A percentile compares a stretch with the other conserved stretches of the same genome.
phyloP scores from a whole-genome alignment of 805 yeast species.

The Clavispora vitiphila region DNA sequence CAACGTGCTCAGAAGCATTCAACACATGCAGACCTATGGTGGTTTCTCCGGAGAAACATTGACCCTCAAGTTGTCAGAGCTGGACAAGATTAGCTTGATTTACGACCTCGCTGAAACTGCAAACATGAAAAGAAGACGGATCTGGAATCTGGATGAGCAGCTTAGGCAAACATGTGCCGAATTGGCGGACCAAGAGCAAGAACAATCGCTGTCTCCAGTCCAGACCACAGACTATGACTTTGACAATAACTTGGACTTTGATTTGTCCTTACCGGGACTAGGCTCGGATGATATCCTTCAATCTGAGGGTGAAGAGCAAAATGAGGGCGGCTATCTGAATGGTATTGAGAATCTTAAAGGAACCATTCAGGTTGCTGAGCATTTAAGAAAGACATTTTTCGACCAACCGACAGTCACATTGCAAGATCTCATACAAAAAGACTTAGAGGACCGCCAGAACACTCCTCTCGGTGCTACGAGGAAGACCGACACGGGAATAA shows the following conservation, averaged over 20 bases:
- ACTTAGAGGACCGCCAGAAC: conserved; percentile 14
- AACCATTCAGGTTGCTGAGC: conserved; percentile 50
- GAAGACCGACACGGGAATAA: conserved; percentile 10
- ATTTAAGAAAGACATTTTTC: conserved; percentile 33
- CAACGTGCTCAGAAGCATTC: conserved; percentile 28
- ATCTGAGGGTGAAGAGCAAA: conserved; percentile 17
- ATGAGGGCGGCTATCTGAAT: conserved; percentile 16
- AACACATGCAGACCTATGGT: conserved; percentile 19
- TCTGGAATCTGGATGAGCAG: conserved; percentile 27
- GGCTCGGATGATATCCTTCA: conserved; percentile 22
- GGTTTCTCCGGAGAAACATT: conserved; percentile 16
- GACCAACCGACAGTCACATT: conserved; percentile 22
- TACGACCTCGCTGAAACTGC: conserved; percentile 29
- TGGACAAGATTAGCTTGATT: conserved; percentile 31
- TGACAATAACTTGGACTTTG: conserved; percentile 21
- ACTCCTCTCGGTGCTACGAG: conserved; percentile 20
- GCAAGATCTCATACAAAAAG: conserved; percentile 37
- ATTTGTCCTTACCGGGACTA: conserved; percentile 22
- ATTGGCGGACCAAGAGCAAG: conserved; percentile 20
- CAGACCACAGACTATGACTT: conserved; percentile 4
- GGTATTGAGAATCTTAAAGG: conserved; percentile 36
- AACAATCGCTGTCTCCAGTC: conserved; percentile 13
- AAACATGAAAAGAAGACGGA: conserved; percentile 24
- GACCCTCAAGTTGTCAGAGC: conserved; percentile 23
- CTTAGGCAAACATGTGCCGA: conserved; percentile 26